Evolutionary conservation across 768 basidiomycete species (phyloP).

Genomic region (Xanthoconium purpureum): DNA sequence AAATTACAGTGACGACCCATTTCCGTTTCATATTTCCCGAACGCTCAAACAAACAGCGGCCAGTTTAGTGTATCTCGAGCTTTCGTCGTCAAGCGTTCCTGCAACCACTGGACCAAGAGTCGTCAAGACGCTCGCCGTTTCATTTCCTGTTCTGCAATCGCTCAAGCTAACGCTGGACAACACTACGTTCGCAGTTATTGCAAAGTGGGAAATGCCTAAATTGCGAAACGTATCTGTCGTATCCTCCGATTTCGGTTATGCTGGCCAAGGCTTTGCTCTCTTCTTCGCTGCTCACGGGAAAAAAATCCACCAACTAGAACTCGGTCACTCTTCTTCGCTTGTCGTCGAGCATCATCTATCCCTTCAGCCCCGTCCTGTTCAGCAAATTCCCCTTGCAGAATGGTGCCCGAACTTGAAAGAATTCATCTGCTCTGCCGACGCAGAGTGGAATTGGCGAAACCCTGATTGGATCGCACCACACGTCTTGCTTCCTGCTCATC

Average conservation of each 20-base stretch:
- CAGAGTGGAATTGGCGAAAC: constrained; percentile 77
- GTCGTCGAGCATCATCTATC: constrained; percentile 68
- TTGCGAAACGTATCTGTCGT: constrained; percentile 65
- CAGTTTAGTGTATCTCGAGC: constrained; percentile 64
- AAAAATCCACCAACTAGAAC: constrained; percentile 62
- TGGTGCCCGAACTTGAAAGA: constrained; percentile 69
- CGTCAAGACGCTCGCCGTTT: constrained; percentile 26
- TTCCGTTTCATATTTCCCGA: constrained; percentile 53
- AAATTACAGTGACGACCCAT: constrained; percentile 63
- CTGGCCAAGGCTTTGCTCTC: constrained; percentile 57
- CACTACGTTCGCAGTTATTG: constrained; percentile 63
- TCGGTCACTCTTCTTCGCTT: constrained; percentile 66
- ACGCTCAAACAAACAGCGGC: constrained; percentile 50
- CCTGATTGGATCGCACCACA: constrained; percentile 84
- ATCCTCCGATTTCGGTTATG: constrained; percentile 68
- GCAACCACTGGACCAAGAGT: constrained; percentile 33
- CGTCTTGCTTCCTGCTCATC: constrained; percentile 63
- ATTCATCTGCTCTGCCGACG: constrained; percentile 74
- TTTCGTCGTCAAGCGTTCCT: constrained; percentile 54
- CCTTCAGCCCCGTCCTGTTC: constrained; percentile 35
- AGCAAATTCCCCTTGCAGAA: constrained; percentile 50
- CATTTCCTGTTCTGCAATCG: constrained; percentile 61
- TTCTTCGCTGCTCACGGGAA: constrained; percentile 68
- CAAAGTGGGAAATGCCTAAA: constrained; percentile 63
- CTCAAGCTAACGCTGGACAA: constrained; percentile 72